Conservation (phyloP, 768 basidiomycete species). For the Boletus reticulatus region DNA sequence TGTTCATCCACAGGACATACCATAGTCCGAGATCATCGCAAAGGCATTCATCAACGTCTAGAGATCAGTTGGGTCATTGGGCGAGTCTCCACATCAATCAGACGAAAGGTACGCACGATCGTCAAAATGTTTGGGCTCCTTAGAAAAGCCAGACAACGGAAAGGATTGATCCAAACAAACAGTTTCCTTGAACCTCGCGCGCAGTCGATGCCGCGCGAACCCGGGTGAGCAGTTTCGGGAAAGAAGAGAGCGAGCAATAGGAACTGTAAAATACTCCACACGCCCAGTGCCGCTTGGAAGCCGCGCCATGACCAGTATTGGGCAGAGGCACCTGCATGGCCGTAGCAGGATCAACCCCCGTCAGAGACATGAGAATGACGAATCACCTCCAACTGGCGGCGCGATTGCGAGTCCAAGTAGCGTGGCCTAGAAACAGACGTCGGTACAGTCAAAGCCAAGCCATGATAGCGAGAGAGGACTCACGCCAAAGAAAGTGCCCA, state of each 20-base stretch:
- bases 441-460: background rate
- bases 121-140: slow-evolving; percentile 58
- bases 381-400: slow-evolving; percentile 53
- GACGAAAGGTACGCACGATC: slow-evolving; percentile 40
- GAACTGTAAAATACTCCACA: slow-evolving; percentile 39
- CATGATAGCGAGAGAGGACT: slow-evolving; percentile 1
- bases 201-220: slow-evolving; percentile 53
- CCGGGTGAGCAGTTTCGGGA: slow-evolving; percentile 71
- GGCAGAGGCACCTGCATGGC: slow-evolving; percentile 41
- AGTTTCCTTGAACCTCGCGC: slow-evolving; percentile 16
- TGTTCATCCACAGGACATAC: slow-evolving; percentile 29
- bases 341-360: background rate
- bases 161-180: slow-evolving; percentile 57
- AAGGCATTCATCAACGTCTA: slow-evolving; percentile 42
- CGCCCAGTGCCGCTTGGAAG: slow-evolving; percentile 49
- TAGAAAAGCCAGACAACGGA: slow-evolving; percentile 48
- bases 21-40: slow-evolving; percentile 26
- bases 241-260: slow-evolving; percentile 43
- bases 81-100: background rate
- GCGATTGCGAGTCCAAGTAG: slow-evolving; percentile 62
- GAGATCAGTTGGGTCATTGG: background rate
- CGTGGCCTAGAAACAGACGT: slow-evolving; percentile 32
- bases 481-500: slow-evolving; percentile 59
- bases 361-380: background rate
- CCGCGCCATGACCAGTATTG: slow-evolving; percentile 67